Base-by-base conservation (phyloP, 1,284 basidiomycete genomes). In the Rhodotorula mucilaginosa region DNA sequence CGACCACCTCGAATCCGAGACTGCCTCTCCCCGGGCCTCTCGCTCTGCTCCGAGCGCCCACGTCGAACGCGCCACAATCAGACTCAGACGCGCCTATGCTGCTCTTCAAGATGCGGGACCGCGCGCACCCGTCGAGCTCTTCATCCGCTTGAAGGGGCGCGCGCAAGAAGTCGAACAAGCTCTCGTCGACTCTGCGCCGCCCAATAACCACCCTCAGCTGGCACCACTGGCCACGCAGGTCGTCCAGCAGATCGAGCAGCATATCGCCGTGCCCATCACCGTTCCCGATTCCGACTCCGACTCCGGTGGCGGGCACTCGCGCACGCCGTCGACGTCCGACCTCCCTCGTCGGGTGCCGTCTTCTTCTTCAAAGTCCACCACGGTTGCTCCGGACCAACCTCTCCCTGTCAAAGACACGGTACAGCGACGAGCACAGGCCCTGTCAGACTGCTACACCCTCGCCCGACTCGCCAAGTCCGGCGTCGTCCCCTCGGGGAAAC, bases 401-500 rank as follows among this genome's bases (percentile, higher is more conserved):
- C 5, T 61, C 61, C 49, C 59, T 68, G 13, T 46, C 70, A 2
- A n/a, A 44, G 13, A 7, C 49, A 1, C 10, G 46, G 31, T 23
- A 2, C 5, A 39, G 39, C 39, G 3, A 31, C 58, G 59, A n/a
- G 65, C 71, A 2, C 56, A 47, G 23, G 46, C 68, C 0, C 68
- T 69, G 15, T 58, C 65, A 71, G 83, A 88, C 62, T 83, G 85
- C 0, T 87, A 87, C 76, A 86, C 89, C 70, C 83, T 91, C 16
- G 87, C 88, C 77, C 76, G 86, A 12, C 85, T 91, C 21, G 86
- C 86, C 2, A 87, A 84, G 3, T 84, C 81, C 0, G 83, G 82
- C 39, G 83, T 89, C 29, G 81, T 91, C 21, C 87, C 89, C 0
- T 85, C 86, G 0, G 88, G 88, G 54, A 90, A 90, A 79, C 88